Evolutionary conservation across 139 green algal species (phyloP).

Genomic region (Micractinium sp.): DNA sequence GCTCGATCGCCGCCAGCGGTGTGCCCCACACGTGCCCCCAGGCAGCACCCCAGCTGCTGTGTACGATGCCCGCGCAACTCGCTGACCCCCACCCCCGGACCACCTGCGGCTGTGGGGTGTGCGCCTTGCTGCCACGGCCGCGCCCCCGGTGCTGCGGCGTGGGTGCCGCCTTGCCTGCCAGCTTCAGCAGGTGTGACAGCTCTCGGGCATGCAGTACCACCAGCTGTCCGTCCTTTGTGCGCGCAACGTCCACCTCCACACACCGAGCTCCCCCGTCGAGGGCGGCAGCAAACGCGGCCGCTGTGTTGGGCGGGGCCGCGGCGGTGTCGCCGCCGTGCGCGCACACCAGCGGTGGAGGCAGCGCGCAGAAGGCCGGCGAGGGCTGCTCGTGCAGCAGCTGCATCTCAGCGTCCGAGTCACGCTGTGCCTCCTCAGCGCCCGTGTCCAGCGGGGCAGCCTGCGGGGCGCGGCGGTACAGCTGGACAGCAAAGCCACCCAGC

Average conservation of each 20-base stretch:
- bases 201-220: slow-evolving; percentile 69
- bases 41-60: no score
- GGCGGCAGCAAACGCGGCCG: slow-evolving; percentile 50
- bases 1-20: no score
- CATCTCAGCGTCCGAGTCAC: background rate
- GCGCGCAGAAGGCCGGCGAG: slow-evolving; percentile 4
- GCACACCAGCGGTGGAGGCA: slow-evolving; percentile 54
- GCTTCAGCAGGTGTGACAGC: slow-evolving; percentile 49
- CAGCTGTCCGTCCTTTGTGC: slow-evolving; percentile 54
- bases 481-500: background rate
- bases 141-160: background rate
- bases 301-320: slow-evolving; percentile 56
- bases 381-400: slow-evolving; percentile 20
- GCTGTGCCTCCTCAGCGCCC: slow-evolving; percentile 6
- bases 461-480: slow-evolving; percentile 3
- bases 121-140: background rate
- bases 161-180: background rate
- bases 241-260: slow-evolving; percentile 62
- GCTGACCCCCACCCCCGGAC: background rate
- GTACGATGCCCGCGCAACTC: no score
- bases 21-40: no score
- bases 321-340: slow-evolving; percentile 63
- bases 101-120: background rate
- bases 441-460: background rate
- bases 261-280: slow-evolving; percentile 52